A percentile compares a stretch with the other conserved stretches of the same genome.
Evolutionary conservation across 2,329 filamentous ascomycete genomes (phyloP).

Genomic region (Alternaria conjuncta): DNA sequence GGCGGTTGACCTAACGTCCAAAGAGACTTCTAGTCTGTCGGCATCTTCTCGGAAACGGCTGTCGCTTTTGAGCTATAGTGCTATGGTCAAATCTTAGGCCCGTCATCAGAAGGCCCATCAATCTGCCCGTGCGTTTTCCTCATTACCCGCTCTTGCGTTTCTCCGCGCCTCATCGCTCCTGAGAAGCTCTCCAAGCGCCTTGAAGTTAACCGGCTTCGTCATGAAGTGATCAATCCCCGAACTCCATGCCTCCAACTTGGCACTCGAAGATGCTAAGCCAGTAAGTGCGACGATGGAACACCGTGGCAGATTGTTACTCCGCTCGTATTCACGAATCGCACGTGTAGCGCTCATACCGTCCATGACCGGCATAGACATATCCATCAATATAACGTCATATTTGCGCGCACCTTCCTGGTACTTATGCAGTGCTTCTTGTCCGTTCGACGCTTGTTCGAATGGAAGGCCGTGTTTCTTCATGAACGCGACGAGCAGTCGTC

Average conservation of each 20-base stretch:
- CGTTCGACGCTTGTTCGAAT: conserved; percentile 41
- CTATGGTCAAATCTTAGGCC: background rate
- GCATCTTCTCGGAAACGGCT: no score
- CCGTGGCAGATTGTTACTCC: conserved; percentile 15
- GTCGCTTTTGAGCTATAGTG: background rate
- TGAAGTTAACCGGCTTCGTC: conserved; percentile 42
- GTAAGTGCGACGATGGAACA: conserved; percentile 39
- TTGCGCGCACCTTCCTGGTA: conserved; percentile 24
- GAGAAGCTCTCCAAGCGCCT: conserved; percentile 27
- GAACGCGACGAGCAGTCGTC: conserved; percentile 44
- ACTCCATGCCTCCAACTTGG: conserved; percentile 35
- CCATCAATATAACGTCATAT: conserved; percentile 44
- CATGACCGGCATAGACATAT: conserved; percentile 49
- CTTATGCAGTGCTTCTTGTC: conserved; percentile 36
- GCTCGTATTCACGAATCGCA: conserved; percentile 41
- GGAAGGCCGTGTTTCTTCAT: conserved; percentile 32
- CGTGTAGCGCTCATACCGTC: conserved; percentile 45
- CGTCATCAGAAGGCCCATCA: background rate
- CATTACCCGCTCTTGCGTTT: no score
- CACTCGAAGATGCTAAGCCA: conserved; percentile 33
- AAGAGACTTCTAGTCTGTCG: no score
- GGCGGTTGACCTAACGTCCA: no score
- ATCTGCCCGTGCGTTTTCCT: no score
- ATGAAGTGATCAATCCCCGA: conserved; percentile 42
- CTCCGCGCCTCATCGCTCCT: conserved; percentile 12